Conservation (phyloP, 106 monocot genomes). For the Acorus calamus region DNA sequence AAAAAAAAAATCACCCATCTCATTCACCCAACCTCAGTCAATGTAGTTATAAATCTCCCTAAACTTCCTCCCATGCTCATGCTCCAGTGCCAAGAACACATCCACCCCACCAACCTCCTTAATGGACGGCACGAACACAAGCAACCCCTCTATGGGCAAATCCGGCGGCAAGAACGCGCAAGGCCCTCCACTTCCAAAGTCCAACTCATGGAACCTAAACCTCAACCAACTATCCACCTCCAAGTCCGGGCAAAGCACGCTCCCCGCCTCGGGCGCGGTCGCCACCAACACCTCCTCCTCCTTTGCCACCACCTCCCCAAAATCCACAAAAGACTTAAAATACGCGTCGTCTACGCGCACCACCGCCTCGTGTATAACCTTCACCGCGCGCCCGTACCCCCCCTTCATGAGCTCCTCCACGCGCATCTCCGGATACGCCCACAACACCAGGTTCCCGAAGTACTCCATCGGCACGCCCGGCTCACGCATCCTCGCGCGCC, state of each 20-base stretch:
- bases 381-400: neutral
- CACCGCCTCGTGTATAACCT: constrained; percentile 11
- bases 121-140: neutral
- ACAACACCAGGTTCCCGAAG: constrained; percentile 32
- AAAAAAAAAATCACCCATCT: too few species aligned
- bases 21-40: too few species aligned
- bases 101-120: neutral
- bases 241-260: neutral
- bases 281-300: neutral
- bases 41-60: neutral
- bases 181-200: neutral
- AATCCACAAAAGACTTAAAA: constrained; percentile 30
- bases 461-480: constrained; percentile 16
- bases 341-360: constrained; percentile 15
- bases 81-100: neutral
- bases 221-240: constrained; percentile 3
- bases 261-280: neutral
- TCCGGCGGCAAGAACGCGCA: neutral
- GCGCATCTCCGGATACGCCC: constrained; percentile 11
- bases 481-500: constrained; percentile 4
- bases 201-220: neutral
- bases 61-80: neutral
- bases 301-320: constrained; percentile 4
- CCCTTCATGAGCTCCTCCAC: constrained; percentile 5
- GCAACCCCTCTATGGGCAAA: neutral